Base-by-base conservation (phyloP, 495 filamentous ascomycete species). In the Paragyromitra xinjiangensis region DNA sequence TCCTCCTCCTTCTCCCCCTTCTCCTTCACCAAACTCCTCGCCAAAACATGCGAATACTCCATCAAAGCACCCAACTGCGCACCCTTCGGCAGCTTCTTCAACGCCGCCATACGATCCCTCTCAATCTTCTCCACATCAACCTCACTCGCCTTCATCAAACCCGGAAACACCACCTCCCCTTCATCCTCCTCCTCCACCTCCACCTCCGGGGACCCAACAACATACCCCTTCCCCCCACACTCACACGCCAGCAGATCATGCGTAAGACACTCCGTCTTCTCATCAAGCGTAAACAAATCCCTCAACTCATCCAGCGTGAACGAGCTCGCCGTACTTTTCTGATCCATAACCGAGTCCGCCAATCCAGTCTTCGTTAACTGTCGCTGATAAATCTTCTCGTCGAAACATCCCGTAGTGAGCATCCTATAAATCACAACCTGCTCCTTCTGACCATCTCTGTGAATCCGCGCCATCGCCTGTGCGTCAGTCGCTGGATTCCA, bases 301-400 rank as follows among this genome's bases (percentile, higher is more conserved):
- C 87, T 86, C 53, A 94, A 83, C 78, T 94, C 92, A 68, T 92
- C 89, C 6, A 83, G 83, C 5, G 91, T 89, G 83, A 94, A 94
- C 37, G 82, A 86, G n/a, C 83, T 87, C 16, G 86, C 85, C 53
- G 84, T 87, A 5, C 86, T 85, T 82, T 91, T 92, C 63, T 89
- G 84, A 42, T 85, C 85, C 59, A 85, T 84, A 44, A 85, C 81
- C 65, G 80, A 82, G 45, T 84, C 83, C 0, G 85, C 84, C 0
- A 85, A 69, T 3, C 91, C 91, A 53, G 89, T 85, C 84, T 95
- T 95, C 44, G 90, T 92, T 2, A 93, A 85, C 80, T 95, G 92
- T n/a, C 92, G 85, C 82, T 94, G 92, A 85, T 88, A 94, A 73
- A 95, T 94, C 84, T 93, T 94, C 84, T 95, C 92, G 74, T 95